Evolutionary conservation across 345 rosid genomes (phyloP).

Genomic region (Hibiscus tridactylites): DNA sequence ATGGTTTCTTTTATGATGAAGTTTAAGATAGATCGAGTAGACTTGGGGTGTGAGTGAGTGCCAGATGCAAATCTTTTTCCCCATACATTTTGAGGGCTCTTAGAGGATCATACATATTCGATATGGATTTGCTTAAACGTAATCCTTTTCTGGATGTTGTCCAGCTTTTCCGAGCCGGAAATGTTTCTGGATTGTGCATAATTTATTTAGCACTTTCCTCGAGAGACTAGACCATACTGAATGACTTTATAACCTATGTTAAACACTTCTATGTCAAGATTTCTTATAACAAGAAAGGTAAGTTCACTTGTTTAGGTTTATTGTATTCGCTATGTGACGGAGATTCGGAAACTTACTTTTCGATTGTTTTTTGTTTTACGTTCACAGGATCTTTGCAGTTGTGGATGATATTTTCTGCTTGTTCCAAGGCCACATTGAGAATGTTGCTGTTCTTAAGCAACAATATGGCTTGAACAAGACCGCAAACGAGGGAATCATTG

Average conservation of each 20-base stretch:
- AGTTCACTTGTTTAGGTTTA: background rate
- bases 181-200: background rate
- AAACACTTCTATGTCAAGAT: background rate
- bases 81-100: too few species aligned
- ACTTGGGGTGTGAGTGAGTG: too few species aligned
- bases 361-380: background rate
- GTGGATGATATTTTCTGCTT: conserved; percentile 90
- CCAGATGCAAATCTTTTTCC: too few species aligned
- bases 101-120: too few species aligned
- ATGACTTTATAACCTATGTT: too few species aligned
- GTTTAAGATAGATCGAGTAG: background rate
- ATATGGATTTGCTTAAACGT: background rate
- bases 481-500: conserved; percentile 76
- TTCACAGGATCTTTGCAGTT: conserved; percentile 69
- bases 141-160: background rate
- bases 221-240: too few species aligned
- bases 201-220: too few species aligned
- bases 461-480: conserved; percentile 85
- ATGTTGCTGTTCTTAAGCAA: conserved; percentile 74
- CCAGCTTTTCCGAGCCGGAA: background rate
- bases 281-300: background rate
- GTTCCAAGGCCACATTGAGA: conserved; percentile 89
- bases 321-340: background rate
- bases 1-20: background rate
- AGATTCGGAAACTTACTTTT: background rate